Evolutionary conservation across 768 basidiomycete species (phyloP).

Genomic region (Phlegmacium glaucopus): DNA sequence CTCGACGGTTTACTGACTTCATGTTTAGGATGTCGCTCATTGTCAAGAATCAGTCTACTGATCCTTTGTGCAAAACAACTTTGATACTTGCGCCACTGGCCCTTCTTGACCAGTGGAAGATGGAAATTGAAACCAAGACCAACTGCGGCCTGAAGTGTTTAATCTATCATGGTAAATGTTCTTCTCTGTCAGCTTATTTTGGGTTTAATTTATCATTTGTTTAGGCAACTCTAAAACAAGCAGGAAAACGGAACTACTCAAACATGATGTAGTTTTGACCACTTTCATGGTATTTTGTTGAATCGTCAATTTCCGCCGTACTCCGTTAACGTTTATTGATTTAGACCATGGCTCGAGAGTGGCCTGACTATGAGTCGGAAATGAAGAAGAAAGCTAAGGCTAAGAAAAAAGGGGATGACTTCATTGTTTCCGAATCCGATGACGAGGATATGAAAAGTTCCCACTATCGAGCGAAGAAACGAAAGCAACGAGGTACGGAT

Average conservation of each 20-base stretch:
- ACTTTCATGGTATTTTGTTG: slow-evolving; percentile 37
- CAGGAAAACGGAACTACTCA: slow-evolving; percentile 43
- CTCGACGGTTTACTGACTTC: slow-evolving; percentile 1
- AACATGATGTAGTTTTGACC: slow-evolving; percentile 63
- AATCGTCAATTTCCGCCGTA: not conserved
- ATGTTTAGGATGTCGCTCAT: slow-evolving; percentile 54
- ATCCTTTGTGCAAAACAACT: slow-evolving; percentile 55
- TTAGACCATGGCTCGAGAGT: slow-evolving; percentile 56
- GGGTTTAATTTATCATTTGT: not conserved
- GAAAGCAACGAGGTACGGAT: slow-evolving; percentile 29
- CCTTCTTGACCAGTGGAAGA: slow-evolving; percentile 64
- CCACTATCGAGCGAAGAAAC: slow-evolving; percentile 23
- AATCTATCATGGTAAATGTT: slow-evolving; percentile 60
- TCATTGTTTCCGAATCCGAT: slow-evolving; percentile 35
- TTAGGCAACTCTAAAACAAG: slow-evolving; percentile 46
- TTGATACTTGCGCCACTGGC: slow-evolving; percentile 67
- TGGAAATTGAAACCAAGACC: slow-evolving; percentile 57
- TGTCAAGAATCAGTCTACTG: slow-evolving; percentile 46
- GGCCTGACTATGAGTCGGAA: slow-evolving; percentile 52
- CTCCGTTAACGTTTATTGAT: not conserved
- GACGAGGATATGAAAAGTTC: slow-evolving; percentile 23
- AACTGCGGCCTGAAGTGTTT: slow-evolving; percentile 43
- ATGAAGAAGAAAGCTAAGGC: slow-evolving; percentile 43
- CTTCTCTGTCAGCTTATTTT: not conserved
- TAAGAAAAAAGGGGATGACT: slow-evolving; percentile 29